Evolutionary conservation across 208 protist genomes (phyloP), one percentile per base, ranked within the genome.

Genomic region (Leptomonas pyrrhocoris): DNA sequence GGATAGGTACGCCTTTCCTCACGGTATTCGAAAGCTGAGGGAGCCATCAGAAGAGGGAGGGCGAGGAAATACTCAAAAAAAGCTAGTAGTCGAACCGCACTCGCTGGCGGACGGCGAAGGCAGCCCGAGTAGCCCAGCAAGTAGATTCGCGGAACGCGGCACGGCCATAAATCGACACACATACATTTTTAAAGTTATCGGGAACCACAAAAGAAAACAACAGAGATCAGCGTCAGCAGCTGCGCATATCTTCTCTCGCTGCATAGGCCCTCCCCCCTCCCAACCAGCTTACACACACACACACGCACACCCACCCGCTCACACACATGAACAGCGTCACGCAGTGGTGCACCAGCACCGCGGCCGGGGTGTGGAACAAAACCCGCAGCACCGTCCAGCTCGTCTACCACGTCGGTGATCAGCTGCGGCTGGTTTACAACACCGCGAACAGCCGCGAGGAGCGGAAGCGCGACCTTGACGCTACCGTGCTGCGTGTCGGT

Each of bases 361-460:
- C 74, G 28, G 34, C 66, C 8, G 60, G 60, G 16, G 57, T 80
- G 18, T 86, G 81, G 77, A 54, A 73, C 31, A 80, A 83, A 40
- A 62, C 86, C 31, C 77, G 55, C 53, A 78, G 61, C 31, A 84
- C 77, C 12, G 64, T 83, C 25, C 60, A 69, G 16, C 79, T 84
- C 25, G 70, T 94, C 19, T 94, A 88, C 78, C 83, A 86, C 38
- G 83, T 94, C 28, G 89, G 89, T 19, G 80, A 83, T 25, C 77
- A 82, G 19, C 78, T 94, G 18, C 81, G 89, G n/a, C 31, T 78
- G 0, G 89, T 89, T 19, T 94, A 94, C 78, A 86, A 86, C 68
- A 83, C 74, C 34, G 85, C 85, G 58, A 86, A 86, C 60, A 90
- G 80, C 50, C 79, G 77, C 23, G 61, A 86, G 40, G 80, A 83